Conservation (phyloP, 78 protist genomes). For the Anaeramoeba flamelloides region DNA sequence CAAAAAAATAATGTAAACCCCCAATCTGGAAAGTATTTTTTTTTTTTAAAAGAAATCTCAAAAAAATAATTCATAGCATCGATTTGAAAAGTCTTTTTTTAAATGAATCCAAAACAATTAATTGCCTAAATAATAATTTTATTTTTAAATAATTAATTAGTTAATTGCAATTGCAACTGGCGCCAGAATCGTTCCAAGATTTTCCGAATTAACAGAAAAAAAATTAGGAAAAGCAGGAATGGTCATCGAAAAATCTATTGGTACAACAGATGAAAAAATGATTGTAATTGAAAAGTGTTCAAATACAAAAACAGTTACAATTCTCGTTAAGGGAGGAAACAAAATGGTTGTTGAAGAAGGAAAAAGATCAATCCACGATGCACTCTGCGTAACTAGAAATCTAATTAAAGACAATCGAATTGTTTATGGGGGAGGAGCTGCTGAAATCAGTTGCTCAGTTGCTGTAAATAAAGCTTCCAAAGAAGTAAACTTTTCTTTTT, state of each 20-base stretch:
- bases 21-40: too few species aligned
- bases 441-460: slow-evolving; percentile 82
- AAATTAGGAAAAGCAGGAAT: slow-evolving; percentile 88
- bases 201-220: slow-evolving; percentile 80
- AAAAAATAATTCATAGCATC: too few species aligned
- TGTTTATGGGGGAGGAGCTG: slow-evolving; percentile 56
- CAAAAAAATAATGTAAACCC: too few species aligned
- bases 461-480: slow-evolving; percentile 67
- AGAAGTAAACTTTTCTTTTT: too few species aligned
- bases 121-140: too few species aligned
- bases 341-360: slow-evolving; percentile 94
- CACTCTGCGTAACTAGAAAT: slow-evolving; percentile 92
- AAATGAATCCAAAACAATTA: too few species aligned
- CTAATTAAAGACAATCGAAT: slow-evolving; percentile 82
- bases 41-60: too few species aligned
- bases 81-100: too few species aligned
- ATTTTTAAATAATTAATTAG: too few species aligned
- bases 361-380: slow-evolving; percentile 96
- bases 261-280: slow-evolving; percentile 90
- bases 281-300: slow-evolving; percentile 88
- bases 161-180: slow-evolving; percentile 98
- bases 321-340: slow-evolving; percentile 97
- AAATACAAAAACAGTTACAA: slow-evolving; percentile 87
- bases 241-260: slow-evolving; percentile 81
- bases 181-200: slow-evolving; percentile 97